Evolutionary conservation across 805 yeast species (phyloP).

Genomic region (Myxozyma geophila): DNA sequence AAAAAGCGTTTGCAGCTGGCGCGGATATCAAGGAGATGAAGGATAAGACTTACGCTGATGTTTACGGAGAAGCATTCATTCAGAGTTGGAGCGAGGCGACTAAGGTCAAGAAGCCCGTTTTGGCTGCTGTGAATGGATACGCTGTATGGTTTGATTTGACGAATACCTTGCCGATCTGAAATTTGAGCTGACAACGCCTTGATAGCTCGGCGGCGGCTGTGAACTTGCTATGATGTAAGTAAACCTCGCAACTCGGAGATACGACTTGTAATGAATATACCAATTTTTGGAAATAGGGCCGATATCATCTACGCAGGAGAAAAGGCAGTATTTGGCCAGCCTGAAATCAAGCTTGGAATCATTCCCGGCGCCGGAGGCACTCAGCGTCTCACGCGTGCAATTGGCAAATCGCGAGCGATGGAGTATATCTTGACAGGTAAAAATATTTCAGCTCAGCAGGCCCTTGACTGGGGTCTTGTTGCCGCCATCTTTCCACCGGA

Average conservation of each 20-base stretch:
- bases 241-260: background rate
- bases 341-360: slow-evolving; percentile 58
- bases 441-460: slow-evolving; percentile 52
- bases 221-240: slow-evolving; percentile 57
- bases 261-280: background rate
- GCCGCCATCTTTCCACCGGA: slow-evolving; percentile 50
- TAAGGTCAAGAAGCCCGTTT: slow-evolving; percentile 52
- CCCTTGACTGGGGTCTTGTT: slow-evolving; percentile 55
- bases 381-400: slow-evolving; percentile 53
- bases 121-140: slow-evolving; percentile 60
- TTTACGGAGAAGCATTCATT: slow-evolving; percentile 46
- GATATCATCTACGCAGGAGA: slow-evolving; percentile 58
- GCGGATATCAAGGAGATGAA: slow-evolving; percentile 61
- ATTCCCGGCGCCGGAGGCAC: slow-evolving; percentile 60
- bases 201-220: slow-evolving; percentile 58
- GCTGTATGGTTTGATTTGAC: slow-evolving; percentile 42
- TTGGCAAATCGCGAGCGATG: slow-evolving; percentile 58
- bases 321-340: slow-evolving; percentile 57
- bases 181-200: background rate
- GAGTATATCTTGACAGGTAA: slow-evolving; percentile 56
- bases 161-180: background rate
- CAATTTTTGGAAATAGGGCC: slow-evolving; percentile 39
- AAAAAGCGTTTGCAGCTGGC: slow-evolving; percentile 59
- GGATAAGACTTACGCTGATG: slow-evolving; percentile 47
- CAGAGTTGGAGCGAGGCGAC: slow-evolving; percentile 50